These are phyloP conservation scores for Ceratocystis diversiconidia DNA, from an alignment of 2,329 filamentous ascomycete genomes.

Conservation along the genomic window DNA sequence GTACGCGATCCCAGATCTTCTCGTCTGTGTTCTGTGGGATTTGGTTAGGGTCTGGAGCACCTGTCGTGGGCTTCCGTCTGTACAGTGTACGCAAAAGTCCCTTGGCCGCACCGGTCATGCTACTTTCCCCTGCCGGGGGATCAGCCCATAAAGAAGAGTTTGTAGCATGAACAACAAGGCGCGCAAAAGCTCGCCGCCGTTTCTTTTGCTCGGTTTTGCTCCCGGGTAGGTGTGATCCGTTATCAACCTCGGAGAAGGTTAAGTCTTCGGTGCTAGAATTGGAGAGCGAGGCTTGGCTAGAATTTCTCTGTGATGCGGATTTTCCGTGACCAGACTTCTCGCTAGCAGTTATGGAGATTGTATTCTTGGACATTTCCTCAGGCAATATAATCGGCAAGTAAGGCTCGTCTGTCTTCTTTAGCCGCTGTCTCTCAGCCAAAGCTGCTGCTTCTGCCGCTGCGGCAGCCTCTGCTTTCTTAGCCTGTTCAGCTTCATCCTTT, in stretches of 20 bases:
- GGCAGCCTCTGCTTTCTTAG: constrained; percentile 21
- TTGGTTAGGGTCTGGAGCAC: neutral
- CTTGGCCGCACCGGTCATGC: constrained; percentile 24
- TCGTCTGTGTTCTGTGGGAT: constrained; percentile 1
- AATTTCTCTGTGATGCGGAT: neutral
- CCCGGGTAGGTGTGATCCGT: neutral
- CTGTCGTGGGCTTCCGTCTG: neutral
- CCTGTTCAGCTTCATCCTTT: constrained; percentile 20
- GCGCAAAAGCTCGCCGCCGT: constrained; percentile 4
- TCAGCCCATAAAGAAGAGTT: neutral
- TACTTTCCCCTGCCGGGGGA: constrained; percentile 28
- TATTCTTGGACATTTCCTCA: neutral
- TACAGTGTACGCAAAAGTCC: constrained; percentile 21
- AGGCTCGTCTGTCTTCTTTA: constrained; percentile 25
- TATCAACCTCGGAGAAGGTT: neutral
- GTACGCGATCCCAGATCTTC: constrained; percentile 12
- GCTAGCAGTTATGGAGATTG: neutral
- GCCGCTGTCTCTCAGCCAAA: constrained; percentile 18
- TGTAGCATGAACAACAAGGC: neutral
- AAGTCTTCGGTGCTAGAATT: neutral
- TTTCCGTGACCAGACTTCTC: neutral
- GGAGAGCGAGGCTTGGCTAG: neutral
- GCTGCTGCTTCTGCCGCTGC: neutral
- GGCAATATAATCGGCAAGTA: constrained; percentile 27
- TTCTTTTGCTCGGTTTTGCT: neutral